Percentiles rank a stretch among this genome's conserved stretches.
Evolutionary conservation across 139 green algal species (phyloP).

Genomic region (Chlorella sp.): DNA sequence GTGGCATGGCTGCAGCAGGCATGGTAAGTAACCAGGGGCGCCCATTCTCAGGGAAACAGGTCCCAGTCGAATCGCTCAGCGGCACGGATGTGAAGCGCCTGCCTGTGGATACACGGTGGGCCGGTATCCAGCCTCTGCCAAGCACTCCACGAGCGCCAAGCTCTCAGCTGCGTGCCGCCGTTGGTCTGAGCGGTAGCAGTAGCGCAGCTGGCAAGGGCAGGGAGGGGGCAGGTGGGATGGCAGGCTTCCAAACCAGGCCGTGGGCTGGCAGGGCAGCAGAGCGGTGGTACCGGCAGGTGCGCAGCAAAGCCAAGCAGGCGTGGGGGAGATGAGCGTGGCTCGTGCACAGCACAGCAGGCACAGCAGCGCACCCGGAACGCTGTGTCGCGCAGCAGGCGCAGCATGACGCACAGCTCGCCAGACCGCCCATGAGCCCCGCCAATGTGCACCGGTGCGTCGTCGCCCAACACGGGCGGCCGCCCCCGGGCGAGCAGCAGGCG

Average conservation of each 20-base stretch:
- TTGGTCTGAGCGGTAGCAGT: slow-evolving; percentile 19
- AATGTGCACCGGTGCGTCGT: not conserved
- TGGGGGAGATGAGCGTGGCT: too few relatives aligned
- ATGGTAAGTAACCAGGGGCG: not conserved
- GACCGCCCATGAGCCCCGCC: slow-evolving; percentile 9
- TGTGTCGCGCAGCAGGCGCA: slow-evolving; percentile 19
- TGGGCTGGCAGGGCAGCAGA: not conserved
- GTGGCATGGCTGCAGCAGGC: not conserved
- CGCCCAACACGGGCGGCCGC: not conserved
- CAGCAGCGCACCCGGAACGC: slow-evolving; percentile 14
- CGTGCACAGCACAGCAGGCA: not conserved
- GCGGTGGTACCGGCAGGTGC: not conserved
- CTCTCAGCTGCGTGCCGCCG: slow-evolving; percentile 1
- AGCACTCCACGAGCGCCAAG: slow-evolving; percentile 9
- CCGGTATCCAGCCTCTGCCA: slow-evolving; percentile 13
- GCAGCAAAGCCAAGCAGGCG: not conserved
- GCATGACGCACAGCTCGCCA: slow-evolving; percentile 23
- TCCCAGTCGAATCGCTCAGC: not conserved
- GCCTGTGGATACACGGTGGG: slow-evolving; percentile 12
- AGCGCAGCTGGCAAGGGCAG: slow-evolving; percentile 5
- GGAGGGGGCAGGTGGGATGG: not conserved
- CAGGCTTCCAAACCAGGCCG: not conserved
- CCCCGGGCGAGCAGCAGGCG: slow-evolving; percentile 24
- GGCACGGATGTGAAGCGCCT: not conserved
- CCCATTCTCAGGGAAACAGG: too few relatives aligned